Evolutionary conservation across 306 rosid species (phyloP), one percentile per base, ranked within the genome.

Genomic region (Albizia julibrissin): DNA sequence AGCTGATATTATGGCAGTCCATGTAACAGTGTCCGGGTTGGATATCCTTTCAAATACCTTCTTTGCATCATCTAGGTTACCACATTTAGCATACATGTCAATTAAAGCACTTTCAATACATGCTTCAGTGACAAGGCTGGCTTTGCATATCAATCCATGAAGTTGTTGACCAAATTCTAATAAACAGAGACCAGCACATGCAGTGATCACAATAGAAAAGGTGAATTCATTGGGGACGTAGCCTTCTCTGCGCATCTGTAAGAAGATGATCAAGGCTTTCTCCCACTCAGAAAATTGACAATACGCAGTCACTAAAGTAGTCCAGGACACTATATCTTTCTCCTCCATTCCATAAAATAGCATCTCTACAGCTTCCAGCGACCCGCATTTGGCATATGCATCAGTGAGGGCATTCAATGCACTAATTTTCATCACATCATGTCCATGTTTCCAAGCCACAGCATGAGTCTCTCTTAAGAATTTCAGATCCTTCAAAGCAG

Each of bases 311-410:
- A 93, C 82, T 82, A 89, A 65, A 37, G 94, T 90, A 40, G 97
- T 93, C 96, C 97, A 91, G 72, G 98, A 89, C 27, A 93, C 91
- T 78, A 90, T 71, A 72, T 91, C 94, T 88, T 88, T 93, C 87
- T 87, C 96, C 81, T 87, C 91, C 87, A 84, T 87, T 61, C 86
- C 80, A 47, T 81, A 78, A 62, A 93, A 88, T 34, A 91, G 75
- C 76, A 83, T 88, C 85, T 84, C 90, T 80, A 77, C 92, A 50
- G 89, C 87, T 78, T 91, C 89, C 66, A 89, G 89, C 10, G 82
- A 87, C 80, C 84, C 88, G 69, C 88, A 89, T 78, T 89, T 90
- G 76, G 91, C 86, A 80, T 93, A 93, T 16, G 90, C 92, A 85
- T 91, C 90, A 16, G 86, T 91, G 74, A 90, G 87, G 69, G 94